Evolutionary conservation across 2,329 filamentous ascomycete species (phyloP), one percentile per base, ranked within the genome.

Genomic region (Daldinia sp.): DNA sequence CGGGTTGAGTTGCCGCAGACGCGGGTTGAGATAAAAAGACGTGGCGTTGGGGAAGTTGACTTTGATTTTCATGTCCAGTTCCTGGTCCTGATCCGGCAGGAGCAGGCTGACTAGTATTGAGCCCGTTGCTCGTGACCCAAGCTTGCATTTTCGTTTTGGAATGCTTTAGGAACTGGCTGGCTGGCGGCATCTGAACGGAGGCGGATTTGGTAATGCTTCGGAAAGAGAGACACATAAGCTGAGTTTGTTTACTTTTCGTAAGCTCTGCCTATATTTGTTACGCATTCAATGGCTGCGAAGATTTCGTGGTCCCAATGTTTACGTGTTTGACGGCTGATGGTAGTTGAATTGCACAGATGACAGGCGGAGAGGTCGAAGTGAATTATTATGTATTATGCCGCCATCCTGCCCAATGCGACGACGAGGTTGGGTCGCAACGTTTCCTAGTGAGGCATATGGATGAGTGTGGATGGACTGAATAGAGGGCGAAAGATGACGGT

Each of bases 101-200:
- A 60, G 69, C 69, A 55, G 76, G 65, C 60, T 76, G 75, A 59
- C 70, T 71, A 60, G 70, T 70, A 63, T 68, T 67, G 44, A 69
- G 66, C 65, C 74, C 77, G 35, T 73, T 74, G 65, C 73, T 78
- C 26, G 75, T 76, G 30, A 78, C 77, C 76, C 76, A 78, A 68
- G 76, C 77, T 65, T 78, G 77, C 77, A 78, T 78, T 66, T 77
- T 78, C 18, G 62, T 75, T 68, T 74, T 78, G 12, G 75, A 78
- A 39, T 75, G 71, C 67, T 77, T 75, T n/a, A 78, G 72, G 72
- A 78, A 77, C 41, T 75, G 70, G 64, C 73, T 76, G 20, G 64
- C 58, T 60, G 74, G 74, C 62, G 75, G 74, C 76, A 78, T 78
- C 68, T 69, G 73, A 72, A 71, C 60, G 51, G 56, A 68, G 67